A percentile compares a stretch with the other conserved stretches of the same genome.
phyloP scores from a whole-genome alignment of 2,329 filamentous ascomycete genomes.

The Cladosporium austrohemisphaericum region DNA sequence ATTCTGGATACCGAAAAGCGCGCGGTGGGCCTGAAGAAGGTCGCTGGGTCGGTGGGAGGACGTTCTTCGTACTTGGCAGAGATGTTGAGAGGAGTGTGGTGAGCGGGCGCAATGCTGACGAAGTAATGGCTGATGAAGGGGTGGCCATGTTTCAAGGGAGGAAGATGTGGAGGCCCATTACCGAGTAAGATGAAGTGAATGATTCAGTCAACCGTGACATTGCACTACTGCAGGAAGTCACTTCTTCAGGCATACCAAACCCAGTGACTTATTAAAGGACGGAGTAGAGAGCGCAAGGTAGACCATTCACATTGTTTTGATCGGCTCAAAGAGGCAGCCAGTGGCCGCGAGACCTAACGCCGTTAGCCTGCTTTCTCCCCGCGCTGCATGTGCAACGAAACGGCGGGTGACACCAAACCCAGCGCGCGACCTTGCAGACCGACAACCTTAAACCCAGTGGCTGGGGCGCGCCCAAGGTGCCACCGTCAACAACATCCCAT shows the following conservation, averaged over 20 bases:
- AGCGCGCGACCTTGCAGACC: slow-evolving; percentile 6
- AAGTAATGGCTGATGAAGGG: slow-evolving; percentile 60
- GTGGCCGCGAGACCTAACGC: neutral
- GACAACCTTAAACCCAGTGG: slow-evolving; percentile 4
- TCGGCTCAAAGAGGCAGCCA: too few relatives aligned
- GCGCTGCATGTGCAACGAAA: too few relatives aligned
- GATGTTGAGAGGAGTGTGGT: slow-evolving; percentile 64
- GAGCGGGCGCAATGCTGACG: slow-evolving; percentile 56
- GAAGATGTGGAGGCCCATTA: slow-evolving; percentile 54
- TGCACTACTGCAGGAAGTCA: too few relatives aligned
- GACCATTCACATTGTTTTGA: too few relatives aligned
- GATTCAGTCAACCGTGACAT: neutral
- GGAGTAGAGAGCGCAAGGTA: too few relatives aligned
- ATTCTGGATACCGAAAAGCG: slow-evolving; percentile 53
- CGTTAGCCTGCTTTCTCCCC: slow-evolving; percentile 2
- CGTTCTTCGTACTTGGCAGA: slow-evolving; percentile 60
- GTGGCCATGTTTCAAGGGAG: slow-evolving; percentile 55
- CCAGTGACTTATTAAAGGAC: too few relatives aligned
- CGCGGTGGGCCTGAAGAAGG: slow-evolving; percentile 27
- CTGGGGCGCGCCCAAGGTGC: neutral
- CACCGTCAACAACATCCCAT: too few relatives aligned
- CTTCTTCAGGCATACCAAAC: too few relatives aligned
- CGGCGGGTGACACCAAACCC: too few relatives aligned
- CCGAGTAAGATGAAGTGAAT: slow-evolving; percentile 23
- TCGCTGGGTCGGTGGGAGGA: slow-evolving; percentile 41